These are phyloP conservation scores for Xerocomellus dryophilus DNA, from an alignment of 768 basidiomycete genomes.

Conservation along the genomic window DNA sequence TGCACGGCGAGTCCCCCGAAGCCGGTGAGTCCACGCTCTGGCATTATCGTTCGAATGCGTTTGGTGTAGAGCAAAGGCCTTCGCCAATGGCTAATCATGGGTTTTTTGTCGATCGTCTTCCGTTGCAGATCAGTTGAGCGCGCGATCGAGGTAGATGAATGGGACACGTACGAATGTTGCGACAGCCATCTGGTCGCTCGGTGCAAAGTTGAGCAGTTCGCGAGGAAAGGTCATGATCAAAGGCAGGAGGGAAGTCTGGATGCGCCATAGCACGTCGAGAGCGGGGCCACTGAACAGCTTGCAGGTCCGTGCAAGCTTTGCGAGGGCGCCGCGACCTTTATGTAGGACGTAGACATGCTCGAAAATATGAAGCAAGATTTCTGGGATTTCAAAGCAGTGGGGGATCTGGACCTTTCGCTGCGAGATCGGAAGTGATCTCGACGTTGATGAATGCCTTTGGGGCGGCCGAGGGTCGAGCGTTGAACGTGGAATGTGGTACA, in stretches of 20 bases:
- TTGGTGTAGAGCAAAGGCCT: constrained; percentile 19
- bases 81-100: constrained; percentile 16
- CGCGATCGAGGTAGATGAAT: too few species aligned
- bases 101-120: constrained; percentile 15
- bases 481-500: not conserved
- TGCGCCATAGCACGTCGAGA: constrained; percentile 23
- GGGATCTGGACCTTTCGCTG: not conserved
- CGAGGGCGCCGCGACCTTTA: constrained; percentile 13
- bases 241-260: constrained; percentile 19
- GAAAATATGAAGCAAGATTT: constrained; percentile 15
- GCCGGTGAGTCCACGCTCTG: not conserved
- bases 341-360: constrained; percentile 12
- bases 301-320: constrained; percentile 16
- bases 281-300: constrained; percentile 16
- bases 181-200: constrained; percentile 14
- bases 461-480: not conserved
- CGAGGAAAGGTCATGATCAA: constrained; percentile 17
- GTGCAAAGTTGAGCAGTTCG: constrained; percentile 15
- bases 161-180: constrained; percentile 14
- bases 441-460: not conserved
- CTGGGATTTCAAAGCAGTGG: constrained; percentile 19
- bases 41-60: constrained; percentile 14
- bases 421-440: not conserved
- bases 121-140: not conserved
- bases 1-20: constrained; percentile 17